Evolutionary conservation across 768 basidiomycete species (phyloP), one percentile per base, ranked within the genome.

Genomic region (Candolleomyces efflorescens): DNA sequence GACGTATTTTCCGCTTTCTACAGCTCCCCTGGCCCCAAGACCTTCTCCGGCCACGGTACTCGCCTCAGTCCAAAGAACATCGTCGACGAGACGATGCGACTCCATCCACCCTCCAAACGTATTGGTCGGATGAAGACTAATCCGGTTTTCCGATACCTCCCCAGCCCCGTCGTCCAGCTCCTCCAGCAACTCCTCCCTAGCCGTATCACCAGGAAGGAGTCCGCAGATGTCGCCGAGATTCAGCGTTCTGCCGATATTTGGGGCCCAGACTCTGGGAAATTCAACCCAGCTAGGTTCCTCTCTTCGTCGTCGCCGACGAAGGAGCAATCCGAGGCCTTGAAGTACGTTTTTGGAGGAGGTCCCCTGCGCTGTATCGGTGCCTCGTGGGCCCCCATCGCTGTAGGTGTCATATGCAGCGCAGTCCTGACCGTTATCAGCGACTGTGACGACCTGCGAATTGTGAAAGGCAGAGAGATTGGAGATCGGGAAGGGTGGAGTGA

Each of bases 311-410:
- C 58, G 13, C 62, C 66, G 9, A 10, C 57, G 39, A 65, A 15
- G 47, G 64, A 63, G 56, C 67, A 62, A 43, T 55, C 57, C 10
- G 55, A 53, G 2, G 59, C 69, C 27, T 56, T 64, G 62, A 36
- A 36, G n/a, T 62, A 78, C 10, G 71, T 81, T 0, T 87, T 87
- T 61, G 85, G 85, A 1, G 62, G 65, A 51, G 81, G 81, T 1
- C 69, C 69, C 11, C 61, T 84, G 53, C 63, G 69, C n/a, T 84
- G 82, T 50, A 71, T 79, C 7, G 84, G 79, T 0, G 63, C 64
- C 17, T 68, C 65, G 3, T 83, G 83, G 76, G 84, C 81, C 5
- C 78, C 82, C 1, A 73, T 79, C 51, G 79, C 81, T 0, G 79
- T 77, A 2, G 84, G 73, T 0, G 59, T 83, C 1, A 71, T 86